phyloP scores from a whole-genome alignment of 176 grass and related monocot genomes.

The maize (Zea mays) region DNA sequence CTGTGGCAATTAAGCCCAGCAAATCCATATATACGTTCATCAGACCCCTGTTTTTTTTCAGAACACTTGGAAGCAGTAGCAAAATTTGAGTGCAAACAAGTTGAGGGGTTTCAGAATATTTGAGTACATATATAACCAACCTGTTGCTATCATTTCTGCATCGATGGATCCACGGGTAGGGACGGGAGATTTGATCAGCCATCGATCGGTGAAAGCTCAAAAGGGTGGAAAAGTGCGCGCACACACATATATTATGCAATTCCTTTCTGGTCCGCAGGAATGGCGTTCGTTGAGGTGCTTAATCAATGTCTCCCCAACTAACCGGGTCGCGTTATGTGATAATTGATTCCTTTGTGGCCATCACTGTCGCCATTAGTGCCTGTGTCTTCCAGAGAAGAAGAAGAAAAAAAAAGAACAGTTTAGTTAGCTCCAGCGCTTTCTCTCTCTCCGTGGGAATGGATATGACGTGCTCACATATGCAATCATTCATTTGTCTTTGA shows the following conservation, averaged over 20 bases:
- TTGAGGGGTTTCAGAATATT: background rate
- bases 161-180: background rate
- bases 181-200: background rate
- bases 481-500: too few relatives aligned
- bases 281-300: constrained; percentile 40
- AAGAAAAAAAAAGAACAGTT: background rate
- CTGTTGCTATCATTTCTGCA: background rate
- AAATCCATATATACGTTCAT: too few relatives aligned
- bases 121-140: background rate
- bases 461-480: background rate
- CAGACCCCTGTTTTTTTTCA: too few relatives aligned
- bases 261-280: background rate
- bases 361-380: constrained; percentile 28
- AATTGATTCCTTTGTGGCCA: constrained; percentile 23
- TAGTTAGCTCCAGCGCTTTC: background rate
- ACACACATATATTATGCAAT: background rate
- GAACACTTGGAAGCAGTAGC: background rate
- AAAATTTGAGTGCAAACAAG: background rate
- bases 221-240: background rate
- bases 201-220: background rate
- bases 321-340: constrained; percentile 21
- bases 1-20: too few relatives aligned
- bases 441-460: background rate
- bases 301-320: constrained; percentile 43
- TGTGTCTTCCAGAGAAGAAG: background rate